phyloP scores from a whole-genome alignment of 352 stramenopile species.

The Phytophthora nicotianae region DNA sequence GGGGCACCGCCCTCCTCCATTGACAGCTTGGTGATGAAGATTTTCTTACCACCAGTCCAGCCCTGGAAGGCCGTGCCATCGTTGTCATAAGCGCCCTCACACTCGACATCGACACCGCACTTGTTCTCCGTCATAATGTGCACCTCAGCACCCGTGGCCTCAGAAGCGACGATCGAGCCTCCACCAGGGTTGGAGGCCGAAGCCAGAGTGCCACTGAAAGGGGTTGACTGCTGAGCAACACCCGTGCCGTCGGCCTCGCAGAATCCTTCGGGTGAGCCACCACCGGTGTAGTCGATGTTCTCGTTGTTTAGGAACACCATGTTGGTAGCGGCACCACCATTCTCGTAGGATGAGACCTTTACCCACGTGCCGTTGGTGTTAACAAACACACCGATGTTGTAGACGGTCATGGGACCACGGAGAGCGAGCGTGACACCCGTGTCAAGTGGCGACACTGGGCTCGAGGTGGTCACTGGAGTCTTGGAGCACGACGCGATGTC shows the following conservation, averaged over 20 bases:
- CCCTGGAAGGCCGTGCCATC: constrained; percentile 68
- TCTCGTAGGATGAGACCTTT: constrained; percentile 73
- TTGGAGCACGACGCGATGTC: constrained; percentile 64
- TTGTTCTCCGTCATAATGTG: constrained; percentile 74
- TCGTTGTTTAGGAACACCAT: constrained; percentile 87
- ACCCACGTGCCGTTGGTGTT: constrained; percentile 48
- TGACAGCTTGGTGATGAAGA: constrained; percentile 72
- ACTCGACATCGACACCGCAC: constrained; percentile 57
- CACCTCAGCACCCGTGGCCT: constrained; percentile 73
- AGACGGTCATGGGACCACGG: constrained; percentile 70
- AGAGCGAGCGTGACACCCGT: constrained; percentile 71
- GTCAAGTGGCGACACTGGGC: constrained; percentile 61
- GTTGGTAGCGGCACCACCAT: constrained; percentile 56
- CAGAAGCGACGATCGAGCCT: constrained; percentile 53
- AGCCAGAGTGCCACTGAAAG: constrained; percentile 61
- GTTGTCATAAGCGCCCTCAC: constrained; percentile 71
- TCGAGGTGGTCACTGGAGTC: constrained; percentile 42
- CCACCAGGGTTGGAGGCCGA: constrained; percentile 48
- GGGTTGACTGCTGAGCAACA: constrained; percentile 38
- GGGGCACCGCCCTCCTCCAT: constrained; percentile 53
- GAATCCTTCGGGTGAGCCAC: constrained; percentile 64
- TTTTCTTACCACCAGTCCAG: constrained; percentile 80
- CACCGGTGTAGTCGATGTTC: constrained; percentile 75
- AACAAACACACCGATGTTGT: constrained; percentile 77
- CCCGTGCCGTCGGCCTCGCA: constrained; percentile 56